Base-by-base conservation (phyloP, 495 filamentous ascomycete genomes). In the Penicillium dipodomyicola region DNA sequence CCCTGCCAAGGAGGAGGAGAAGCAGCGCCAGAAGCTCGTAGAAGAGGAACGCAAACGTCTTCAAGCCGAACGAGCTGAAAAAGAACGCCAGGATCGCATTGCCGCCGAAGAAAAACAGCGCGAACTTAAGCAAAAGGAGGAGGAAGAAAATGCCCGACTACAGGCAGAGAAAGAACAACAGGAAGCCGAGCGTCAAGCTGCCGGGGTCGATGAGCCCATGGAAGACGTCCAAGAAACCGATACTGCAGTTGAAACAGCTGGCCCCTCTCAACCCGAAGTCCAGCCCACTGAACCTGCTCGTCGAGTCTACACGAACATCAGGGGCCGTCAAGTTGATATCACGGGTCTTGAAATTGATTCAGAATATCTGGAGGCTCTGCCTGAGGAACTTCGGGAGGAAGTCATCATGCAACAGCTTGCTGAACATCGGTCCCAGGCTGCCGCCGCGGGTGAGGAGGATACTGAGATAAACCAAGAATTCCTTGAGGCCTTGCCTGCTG, bases 371-470 rank as follows among this genome's bases (percentile, higher is more conserved):
- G 90, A 94, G 52, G 95, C 91, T 37, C 77, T 99, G 17, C 94
- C 94, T 1, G 94, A 99, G 56, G 94, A 97, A 40, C 83, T 97
- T 48, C 83, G 94, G 27, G 93, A 97, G 70, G 94, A 99, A 67
- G 94, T 97, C 27, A 87, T 99, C 39, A 90, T 92, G 72, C 83
- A 89, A 44, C 90, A 96, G 52, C 77, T 95, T 58, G 87, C 87
- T 43, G 84, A 93, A 50, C 84, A 93, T 49, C 87, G 94, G 62
- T 86, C 87, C 7, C 82, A 91, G 70, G 89, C 89, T 57, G 83
- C 84, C 15, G 87, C 89, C 55, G 82, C 87, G 41, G 92, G 91
- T 32, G 88, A 95, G 67, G 85, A 90, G 65, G 88, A 91, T 3
- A 87, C 81, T 15, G 92, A 95, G 65, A 92, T 96, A 58, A 92